Base-by-base conservation (phyloP, 192 early-diverging fungal species). In the Entomortierella parvispora region DNA sequence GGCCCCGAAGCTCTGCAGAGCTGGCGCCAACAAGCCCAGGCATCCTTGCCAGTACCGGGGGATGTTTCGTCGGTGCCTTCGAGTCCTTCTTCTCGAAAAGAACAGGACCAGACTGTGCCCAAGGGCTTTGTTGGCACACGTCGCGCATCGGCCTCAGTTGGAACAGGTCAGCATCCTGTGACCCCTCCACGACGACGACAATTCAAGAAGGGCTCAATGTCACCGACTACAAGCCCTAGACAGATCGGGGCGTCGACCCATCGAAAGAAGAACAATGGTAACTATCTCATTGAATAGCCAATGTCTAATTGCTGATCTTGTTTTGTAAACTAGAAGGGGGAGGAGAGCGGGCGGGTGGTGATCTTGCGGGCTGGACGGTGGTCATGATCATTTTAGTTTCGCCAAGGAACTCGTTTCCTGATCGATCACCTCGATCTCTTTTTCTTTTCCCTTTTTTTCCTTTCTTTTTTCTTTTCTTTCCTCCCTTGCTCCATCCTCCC, bases 151-250 rank as follows among this genome's bases (percentile, higher is more conserved):
- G 43, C 64, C 34, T 43, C 46, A 14, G 22, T 58, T 76, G 59
- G 47, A 17, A 62, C 33, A 20, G 8, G 43, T 60, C 20, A 45
- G 33, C 2, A 46, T 1, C 8, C 51, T n/a, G 33, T 49, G 58
- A 77, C 55, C 60, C 53, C 62, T 44, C 65, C 68, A 58, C 63
- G 52, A n/a, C 66, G 51, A 18, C 59, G 32, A 32, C 60, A 45
- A n/a, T 14, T 46, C 65, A 77, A 59, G 72, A 58, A 60, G 22
- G 65, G n/a, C n/a, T n/a, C 31, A 10, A 17, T 50, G 25, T 50
- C 47, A 25, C 51, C 17, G 20, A 22, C 17, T 28, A 10, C 22
- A 7, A 37, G 25, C 17, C 46, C 31, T 17, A 44, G 7, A 31
- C 42, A 12, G 7, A 12, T 5, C 5, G 37, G 7, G 5, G 37